phyloP scores from a whole-genome alignment of 441 rosid species.

The Macaranga tanarius region DNA sequence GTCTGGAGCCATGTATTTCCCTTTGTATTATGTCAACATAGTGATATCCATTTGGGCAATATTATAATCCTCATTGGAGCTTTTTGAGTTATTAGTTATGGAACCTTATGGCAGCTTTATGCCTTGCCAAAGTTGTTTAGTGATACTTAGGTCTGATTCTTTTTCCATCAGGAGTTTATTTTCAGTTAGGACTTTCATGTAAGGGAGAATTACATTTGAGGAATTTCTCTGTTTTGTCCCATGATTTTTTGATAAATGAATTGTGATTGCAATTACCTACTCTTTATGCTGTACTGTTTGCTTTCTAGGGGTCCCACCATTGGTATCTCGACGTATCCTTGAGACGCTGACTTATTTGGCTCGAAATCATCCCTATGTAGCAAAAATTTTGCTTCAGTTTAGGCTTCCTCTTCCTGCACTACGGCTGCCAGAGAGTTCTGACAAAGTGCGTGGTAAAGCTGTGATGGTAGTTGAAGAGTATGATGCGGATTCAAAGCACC shows the following conservation, averaged over 20 bases:
- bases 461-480: slow-evolving; percentile 55
- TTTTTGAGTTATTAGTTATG: background rate
- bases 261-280: background rate
- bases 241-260: slow-evolving; percentile 2
- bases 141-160: background rate
- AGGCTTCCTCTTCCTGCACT: slow-evolving; percentile 54
- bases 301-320: slow-evolving; percentile 82
- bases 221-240: background rate
- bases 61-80: background rate
- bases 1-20: background rate
- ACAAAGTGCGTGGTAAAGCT: slow-evolving; percentile 70
- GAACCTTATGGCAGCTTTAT: background rate
- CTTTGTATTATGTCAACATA: background rate
- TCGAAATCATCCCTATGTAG: slow-evolving; percentile 79
- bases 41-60: background rate
- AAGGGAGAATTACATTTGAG: background rate
- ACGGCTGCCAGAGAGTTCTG: slow-evolving; percentile 37
- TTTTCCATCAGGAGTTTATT: background rate
- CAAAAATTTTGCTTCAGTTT: slow-evolving; percentile 77
- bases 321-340: slow-evolving; percentile 90
- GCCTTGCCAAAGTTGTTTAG: background rate
- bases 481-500: slow-evolving; percentile 38
- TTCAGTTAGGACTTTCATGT: background rate
- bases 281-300: slow-evolving; percentile 9
- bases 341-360: slow-evolving; percentile 90